Evolutionary conservation across 805 yeast genomes (phyloP), one percentile per base, ranked within the genome.

Genomic region (Grigorovia yakushimaensis): DNA sequence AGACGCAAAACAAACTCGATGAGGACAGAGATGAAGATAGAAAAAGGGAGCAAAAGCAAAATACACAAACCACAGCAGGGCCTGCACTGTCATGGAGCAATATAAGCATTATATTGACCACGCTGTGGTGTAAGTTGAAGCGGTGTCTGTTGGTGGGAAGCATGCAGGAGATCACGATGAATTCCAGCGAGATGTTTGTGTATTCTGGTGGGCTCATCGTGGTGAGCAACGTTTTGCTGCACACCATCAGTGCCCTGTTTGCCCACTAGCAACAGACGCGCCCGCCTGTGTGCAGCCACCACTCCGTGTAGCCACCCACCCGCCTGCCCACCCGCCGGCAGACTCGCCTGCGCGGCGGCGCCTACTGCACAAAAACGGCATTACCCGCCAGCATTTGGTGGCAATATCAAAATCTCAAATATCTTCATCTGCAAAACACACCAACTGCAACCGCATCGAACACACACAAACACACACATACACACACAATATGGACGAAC

Each of bases 401-500:
- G 33, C 33, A 27, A 27, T 15, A 10, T 4, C 15, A 5, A 5
- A 5, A 27, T 10, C 33, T 10, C 9, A 10, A 10, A 10, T 7
- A 27, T 7, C 33, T 27, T 7, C 33, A 27, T 10, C 13, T 24
- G 15, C 33, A 27, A 27, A 27, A 27, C 9, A 27, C 33, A 27
- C 33, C 37, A 7, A 33, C 17, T 3, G 17, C 37, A 13, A 6
- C 18, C 6, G 7, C 17, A 11, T 33, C n/a, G 5, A 30, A 30
- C n/a, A 9, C 10, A 30, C 3, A 33, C 37, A 33, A 19, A 35
- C 20, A 17, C n/a, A 20, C 44, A 42, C 24, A 42, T 7, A 19
- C 27, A 15, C 27, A 35, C 18, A 35, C 37, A 51, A 24, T 35
- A 79, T 80, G 85, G 85, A 80, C 64, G 84, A 80, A 67, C 67